phyloP scores from a whole-genome alignment of 306 rosid species.

The Prinsepia uniflora region DNA sequence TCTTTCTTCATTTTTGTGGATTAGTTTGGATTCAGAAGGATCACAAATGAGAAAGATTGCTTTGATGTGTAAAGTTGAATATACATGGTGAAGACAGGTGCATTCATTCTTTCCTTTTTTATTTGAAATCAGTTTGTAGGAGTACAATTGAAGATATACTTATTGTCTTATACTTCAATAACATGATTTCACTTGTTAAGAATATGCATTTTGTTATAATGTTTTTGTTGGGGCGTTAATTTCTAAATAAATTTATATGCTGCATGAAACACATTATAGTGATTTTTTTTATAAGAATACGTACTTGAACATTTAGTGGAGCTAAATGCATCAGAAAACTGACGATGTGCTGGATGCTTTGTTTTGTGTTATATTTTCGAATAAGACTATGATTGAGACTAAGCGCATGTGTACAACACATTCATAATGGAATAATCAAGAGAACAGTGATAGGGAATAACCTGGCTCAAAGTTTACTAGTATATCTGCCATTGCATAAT shows the following conservation, averaged over 20 bases:
- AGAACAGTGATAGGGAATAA: not conserved
- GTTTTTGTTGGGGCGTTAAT: not conserved
- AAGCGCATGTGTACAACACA: not conserved
- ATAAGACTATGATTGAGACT: not conserved
- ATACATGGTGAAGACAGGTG: constrained; percentile 25
- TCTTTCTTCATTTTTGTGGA: constrained; percentile 15
- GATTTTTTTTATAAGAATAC: not conserved
- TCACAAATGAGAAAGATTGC: constrained; percentile 23
- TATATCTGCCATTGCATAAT: not conserved
- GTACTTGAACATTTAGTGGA: not conserved
- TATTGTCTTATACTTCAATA: not conserved
- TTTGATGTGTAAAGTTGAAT: constrained; percentile 18
- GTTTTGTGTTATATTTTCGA: no score
- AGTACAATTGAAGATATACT: not conserved
- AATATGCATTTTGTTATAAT: not conserved
- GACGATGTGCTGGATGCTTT: no score
- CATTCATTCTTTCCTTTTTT: constrained; percentile 10
- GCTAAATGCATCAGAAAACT: not conserved
- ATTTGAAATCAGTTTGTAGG: not conserved
- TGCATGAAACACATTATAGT: not conserved
- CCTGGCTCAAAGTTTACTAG: not conserved
- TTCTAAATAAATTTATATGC: not conserved
- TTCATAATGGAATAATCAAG: not conserved
- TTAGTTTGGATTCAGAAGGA: constrained; percentile 16
- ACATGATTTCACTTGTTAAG: constrained; percentile 4